Evolutionary conservation across 75 land plant genomes (phyloP), one percentile per base, ranked within the genome.

Genomic region (Ceratopteris richardii): DNA sequence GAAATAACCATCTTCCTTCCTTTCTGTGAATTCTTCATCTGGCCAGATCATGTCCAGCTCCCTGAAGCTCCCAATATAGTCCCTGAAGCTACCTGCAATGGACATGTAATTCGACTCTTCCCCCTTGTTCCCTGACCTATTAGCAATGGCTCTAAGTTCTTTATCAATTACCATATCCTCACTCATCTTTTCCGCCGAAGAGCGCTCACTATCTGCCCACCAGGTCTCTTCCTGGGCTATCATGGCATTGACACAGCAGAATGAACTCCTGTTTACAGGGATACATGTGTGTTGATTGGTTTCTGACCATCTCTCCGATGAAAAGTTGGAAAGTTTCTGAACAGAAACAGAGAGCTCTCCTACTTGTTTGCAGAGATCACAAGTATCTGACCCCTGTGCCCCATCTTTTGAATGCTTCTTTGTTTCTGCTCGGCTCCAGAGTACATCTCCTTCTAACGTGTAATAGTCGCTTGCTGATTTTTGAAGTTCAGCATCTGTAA

Each of bases 401-500:
- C 37, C 9, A 4, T 3, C 14, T 7, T 14, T 2, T 3, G 48
- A n/a, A 2, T n/a, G 48, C 48, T 46, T 46, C 14, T 46, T 46
- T 17, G 17, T 17, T 2, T 46, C 48, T 46, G 48, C 3, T 46
- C 17, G 14, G 21, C 21, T 52, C 54, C 54, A 52, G 4, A 52
- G 54, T 28, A 52, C 29, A 26, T 52, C 54, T 1, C 54, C 54
- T 52, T 52, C 54, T 12, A 52, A 14, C 23, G 54, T 52, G 29
- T 52, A 52, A 23, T 24, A 52, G 3, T 52, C 54, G 4, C 54
- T 23, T 52, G 54, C 54, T 24, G 54, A 25, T 3, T 52, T 26
- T 52, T 52, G 54, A 12, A 52, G 54, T 22, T 52, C 54, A 3
- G 54, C 54, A 52, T 52, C 54, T 52, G 54, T 52, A 28, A 52